A percentile compares a stretch with the other conserved stretches of the same genome.
Conservation (phyloP, 1,284 basidiomycete genomes). For the Austroboletus niveus region DNA sequence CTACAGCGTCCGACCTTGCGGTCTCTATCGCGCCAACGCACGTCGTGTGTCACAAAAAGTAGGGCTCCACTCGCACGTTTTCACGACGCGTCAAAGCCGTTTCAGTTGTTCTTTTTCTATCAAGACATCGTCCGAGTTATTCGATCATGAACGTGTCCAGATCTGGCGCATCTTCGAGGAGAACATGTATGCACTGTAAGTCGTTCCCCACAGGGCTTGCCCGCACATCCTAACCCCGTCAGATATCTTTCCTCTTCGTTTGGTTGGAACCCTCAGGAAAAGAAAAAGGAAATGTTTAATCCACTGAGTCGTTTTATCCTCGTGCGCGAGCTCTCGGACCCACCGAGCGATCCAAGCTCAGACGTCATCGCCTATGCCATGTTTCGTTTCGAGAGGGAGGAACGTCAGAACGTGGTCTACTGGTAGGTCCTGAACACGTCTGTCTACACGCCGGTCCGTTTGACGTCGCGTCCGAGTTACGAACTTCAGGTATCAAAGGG, state of each 20-base stretch:
- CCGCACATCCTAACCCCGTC: not conserved
- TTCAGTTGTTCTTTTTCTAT: conserved; percentile 38
- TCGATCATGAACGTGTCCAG: conserved; percentile 34
- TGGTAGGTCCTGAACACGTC: conserved; percentile 45
- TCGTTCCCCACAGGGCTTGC: conserved; percentile 2
- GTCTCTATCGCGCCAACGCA: conserved; percentile 11
- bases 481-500: conserved; percentile 59
- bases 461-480: conserved; percentile 48
- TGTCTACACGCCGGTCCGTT: not conserved
- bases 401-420: conserved; percentile 57
- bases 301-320: conserved; percentile 58
- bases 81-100: not conserved
- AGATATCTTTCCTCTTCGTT: conserved; percentile 60
- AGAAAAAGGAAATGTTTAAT: conserved; percentile 61
- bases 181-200: conserved; percentile 53
- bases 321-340: conserved; percentile 27
- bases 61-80: not conserved
- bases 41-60: conserved; percentile 17
- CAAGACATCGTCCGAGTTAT: conserved; percentile 39
- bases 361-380: conserved; percentile 54
- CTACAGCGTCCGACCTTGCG: conserved; percentile 20
- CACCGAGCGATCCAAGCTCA: not conserved
- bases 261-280: conserved; percentile 61
- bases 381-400: conserved; percentile 73
- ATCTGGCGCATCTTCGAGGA: conserved; percentile 56